phyloP scores from a whole-genome alignment of 108 stramenopile species.

The Fistulifera pelliculosa region DNA sequence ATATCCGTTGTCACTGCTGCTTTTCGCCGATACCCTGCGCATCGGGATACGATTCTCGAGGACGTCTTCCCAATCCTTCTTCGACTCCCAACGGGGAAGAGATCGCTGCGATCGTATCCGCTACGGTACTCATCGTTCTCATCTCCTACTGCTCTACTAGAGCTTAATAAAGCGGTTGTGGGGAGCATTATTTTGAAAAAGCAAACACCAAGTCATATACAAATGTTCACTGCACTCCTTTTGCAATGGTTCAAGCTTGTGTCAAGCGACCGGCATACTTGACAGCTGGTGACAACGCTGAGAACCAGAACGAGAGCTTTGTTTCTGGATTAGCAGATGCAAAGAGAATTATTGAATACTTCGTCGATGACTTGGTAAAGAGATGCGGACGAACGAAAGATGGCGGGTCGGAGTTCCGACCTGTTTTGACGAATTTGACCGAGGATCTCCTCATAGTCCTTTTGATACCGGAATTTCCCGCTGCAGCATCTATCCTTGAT shows the following conservation, averaged over 20 bases:
- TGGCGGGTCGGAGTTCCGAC: constrained; percentile 83
- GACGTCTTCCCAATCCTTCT: constrained; percentile 86
- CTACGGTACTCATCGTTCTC: constrained; percentile 30
- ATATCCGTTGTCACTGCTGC: constrained; percentile 58
- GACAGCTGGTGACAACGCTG: background rate
- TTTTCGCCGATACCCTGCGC: constrained; percentile 59
- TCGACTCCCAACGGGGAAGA: constrained; percentile 76
- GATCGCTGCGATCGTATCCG: constrained; percentile 62
- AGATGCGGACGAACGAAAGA: constrained; percentile 74
- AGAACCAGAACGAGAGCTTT: constrained; percentile 12
- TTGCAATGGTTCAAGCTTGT: constrained; percentile 74
- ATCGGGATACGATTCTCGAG: constrained; percentile 81
- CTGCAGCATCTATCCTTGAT: constrained; percentile 82
- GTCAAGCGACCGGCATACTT: constrained; percentile 31
- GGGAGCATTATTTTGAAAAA: constrained; percentile 4
- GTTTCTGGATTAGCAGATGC: constrained; percentile 49
- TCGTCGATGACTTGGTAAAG: constrained; percentile 48
- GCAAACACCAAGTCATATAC: constrained; percentile 32
- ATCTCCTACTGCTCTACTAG: constrained; percentile 7
- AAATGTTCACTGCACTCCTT: constrained; percentile 69
- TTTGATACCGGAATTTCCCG: constrained; percentile 80
- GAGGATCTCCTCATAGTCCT: constrained; percentile 80
- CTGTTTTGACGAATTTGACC: constrained; percentile 73
- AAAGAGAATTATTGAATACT: constrained; percentile 43
- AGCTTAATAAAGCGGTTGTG: constrained; percentile 8